These are phyloP conservation scores for Ogataea polymorpha DNA, from an alignment of 805 yeast species.

Conservation along the genomic window DNA sequence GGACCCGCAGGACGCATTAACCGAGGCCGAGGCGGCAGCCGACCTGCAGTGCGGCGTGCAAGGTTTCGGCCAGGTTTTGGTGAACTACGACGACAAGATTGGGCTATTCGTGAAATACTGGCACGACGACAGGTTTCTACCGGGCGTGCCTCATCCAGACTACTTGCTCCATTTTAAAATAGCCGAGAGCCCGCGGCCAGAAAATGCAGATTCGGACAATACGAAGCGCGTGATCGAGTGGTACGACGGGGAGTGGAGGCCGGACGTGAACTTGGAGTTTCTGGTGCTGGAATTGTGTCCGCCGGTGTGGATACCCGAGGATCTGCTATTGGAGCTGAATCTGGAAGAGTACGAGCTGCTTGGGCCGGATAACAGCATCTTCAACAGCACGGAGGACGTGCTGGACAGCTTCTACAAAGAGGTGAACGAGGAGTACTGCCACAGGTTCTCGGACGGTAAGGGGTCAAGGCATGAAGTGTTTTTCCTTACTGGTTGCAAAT, in stretches of 20 bases:
- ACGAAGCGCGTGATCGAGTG: slow-evolving; percentile 18
- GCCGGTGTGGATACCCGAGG: slow-evolving; percentile 34
- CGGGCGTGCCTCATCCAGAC: slow-evolving; percentile 18
- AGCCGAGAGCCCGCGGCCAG: slow-evolving; percentile 21
- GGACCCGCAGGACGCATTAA: slow-evolving; percentile 5
- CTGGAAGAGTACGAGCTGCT: slow-evolving; percentile 25
- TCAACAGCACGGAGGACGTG: slow-evolving; percentile 14
- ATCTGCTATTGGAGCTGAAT: slow-evolving; percentile 23
- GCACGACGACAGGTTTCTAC: slow-evolving; percentile 31
- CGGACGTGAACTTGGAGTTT: slow-evolving; percentile 20
- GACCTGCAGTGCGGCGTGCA: slow-evolving; percentile 8
- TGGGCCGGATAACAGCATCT: slow-evolving; percentile 23
- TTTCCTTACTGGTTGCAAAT: slow-evolving; percentile 28
- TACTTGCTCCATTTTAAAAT: slow-evolving; percentile 34
- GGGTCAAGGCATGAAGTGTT: slow-evolving; percentile 12
- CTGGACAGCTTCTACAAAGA: slow-evolving; percentile 21
- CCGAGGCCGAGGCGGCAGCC: slow-evolving; percentile 11
- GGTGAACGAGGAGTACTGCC: slow-evolving; percentile 13
- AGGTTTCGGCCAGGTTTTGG: slow-evolving; percentile 28
- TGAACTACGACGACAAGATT: slow-evolving; percentile 29
- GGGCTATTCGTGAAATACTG: slow-evolving; percentile 34
- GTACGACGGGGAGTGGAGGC: slow-evolving; percentile 29
- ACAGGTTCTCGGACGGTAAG: background rate
- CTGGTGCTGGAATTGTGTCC: slow-evolving; percentile 32
- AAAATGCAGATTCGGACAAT: slow-evolving; percentile 21